Evolutionary conservation across 345 rosid species (phyloP), one percentile per base, ranked within the genome.

Genomic region (Eucalyptus grandis): DNA sequence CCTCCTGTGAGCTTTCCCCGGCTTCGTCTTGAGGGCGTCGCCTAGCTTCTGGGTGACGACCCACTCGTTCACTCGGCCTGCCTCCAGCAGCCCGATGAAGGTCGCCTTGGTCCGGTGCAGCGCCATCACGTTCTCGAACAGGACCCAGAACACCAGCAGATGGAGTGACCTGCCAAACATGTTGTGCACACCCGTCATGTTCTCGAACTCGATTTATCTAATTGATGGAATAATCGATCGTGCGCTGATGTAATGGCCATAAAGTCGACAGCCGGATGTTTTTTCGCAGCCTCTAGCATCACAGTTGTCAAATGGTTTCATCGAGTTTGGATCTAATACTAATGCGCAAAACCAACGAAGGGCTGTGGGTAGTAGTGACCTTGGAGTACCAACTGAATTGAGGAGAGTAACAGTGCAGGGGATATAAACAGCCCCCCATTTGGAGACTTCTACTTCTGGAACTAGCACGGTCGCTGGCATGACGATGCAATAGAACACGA

Each of bases 111-210:
- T 96, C 51, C 99, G 90, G 89, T 97, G 99, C 90, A 97, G 91
- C 0, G 98, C 96, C 98, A 97, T 96, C n/a, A 96, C 99, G 67
- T 96, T 97, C 93, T 97, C 99, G 44, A 97, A 97, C 5, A 96
- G 94, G 88, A 97, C 95, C 99, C 99, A 97, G 92, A 94, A 94
- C 14, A 94, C 80, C 53, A 95, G 69, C 14, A 95, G 62, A 87
- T 95, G 97, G 30, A 95, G 86, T n/a, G 96, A 95, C 85, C 97
- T 95, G 93, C 90, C 89, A 49, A 54, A 56, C 88, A 9, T 31
- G n/a, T 46, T 86, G 85, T 37, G 83, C 46, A 72, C 27, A 37
- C 1, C 26, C 14, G 11, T 72, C 44, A 72, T 0, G 26, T 37
- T 72, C 82, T 72, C 14, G 46, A 72, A 19, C 82, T 34, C 14